Percentiles rank a stretch among this genome's conserved stretches.
phyloP scores from a whole-genome alignment of 1,284 basidiomycete species.

The Veloporphyrellus conicus region DNA sequence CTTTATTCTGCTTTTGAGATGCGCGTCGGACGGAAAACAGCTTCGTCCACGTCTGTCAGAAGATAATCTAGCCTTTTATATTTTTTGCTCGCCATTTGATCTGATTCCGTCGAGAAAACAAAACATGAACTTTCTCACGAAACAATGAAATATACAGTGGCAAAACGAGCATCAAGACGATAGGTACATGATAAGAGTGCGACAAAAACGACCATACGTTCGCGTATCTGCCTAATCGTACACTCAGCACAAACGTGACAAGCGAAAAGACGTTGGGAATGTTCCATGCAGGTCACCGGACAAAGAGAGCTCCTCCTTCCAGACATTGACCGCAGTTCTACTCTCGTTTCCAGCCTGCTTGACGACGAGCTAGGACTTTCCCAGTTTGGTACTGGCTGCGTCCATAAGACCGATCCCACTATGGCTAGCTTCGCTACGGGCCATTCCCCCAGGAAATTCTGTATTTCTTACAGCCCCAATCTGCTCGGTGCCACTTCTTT shows the following conservation, averaged over 20 bases:
- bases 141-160: not conserved
- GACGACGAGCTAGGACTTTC: slow-evolving; percentile 42
- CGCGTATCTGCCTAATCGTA: slow-evolving; percentile 23
- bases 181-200: slow-evolving; percentile 15
- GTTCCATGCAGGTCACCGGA: slow-evolving; percentile 2
- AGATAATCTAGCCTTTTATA: slow-evolving; percentile 26
- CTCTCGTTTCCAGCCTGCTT: slow-evolving; percentile 46
- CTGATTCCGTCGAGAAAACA: not conserved
- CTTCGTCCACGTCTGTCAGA: slow-evolving; percentile 8
- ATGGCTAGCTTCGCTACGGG: slow-evolving; percentile 37
- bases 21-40: slow-evolving; percentile 6
- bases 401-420: slow-evolving; percentile 40
- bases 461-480: slow-evolving; percentile 43
- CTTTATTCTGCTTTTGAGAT: slow-evolving; percentile 29
- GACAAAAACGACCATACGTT: not conserved
- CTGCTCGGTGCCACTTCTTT: slow-evolving; percentile 44
- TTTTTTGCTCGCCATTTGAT: not conserved
- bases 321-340: slow-evolving; percentile 16
- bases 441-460: slow-evolving; percentile 45
- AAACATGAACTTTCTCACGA: not conserved
- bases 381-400: slow-evolving; percentile 31
- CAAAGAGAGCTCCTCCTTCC: not conserved
- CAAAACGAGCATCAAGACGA: not conserved
- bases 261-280: slow-evolving; percentile 1
- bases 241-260: slow-evolving; percentile 15